phyloP scores from a whole-genome alignment of 129 eudicot genomes.

The Oenanthe sinensis region DNA sequence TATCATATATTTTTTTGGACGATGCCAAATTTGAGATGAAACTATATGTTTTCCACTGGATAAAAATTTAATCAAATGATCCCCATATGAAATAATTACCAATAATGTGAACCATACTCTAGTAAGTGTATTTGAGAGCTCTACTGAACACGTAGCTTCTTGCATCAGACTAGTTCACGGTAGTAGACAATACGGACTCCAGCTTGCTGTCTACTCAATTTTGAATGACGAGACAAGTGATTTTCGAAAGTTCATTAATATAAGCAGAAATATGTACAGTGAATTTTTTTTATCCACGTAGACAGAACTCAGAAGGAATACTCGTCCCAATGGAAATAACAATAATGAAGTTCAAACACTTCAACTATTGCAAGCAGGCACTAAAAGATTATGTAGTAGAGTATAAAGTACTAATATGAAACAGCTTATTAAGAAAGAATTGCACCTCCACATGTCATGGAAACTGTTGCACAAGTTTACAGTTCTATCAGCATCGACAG shows the following conservation, averaged over 20 bases:
- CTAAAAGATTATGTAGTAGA: not conserved
- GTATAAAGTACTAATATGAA: not conserved
- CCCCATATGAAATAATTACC: not conserved
- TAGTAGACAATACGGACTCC: not conserved
- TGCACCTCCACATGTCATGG: constrained; percentile 95
- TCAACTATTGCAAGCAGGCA: not conserved
- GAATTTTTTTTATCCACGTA: not conserved
- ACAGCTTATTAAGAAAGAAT: constrained; percentile 9
- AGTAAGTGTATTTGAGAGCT: not conserved
- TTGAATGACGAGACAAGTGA: not conserved
- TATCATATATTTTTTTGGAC: not conserved
- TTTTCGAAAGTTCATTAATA: not conserved
- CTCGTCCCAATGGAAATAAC: not conserved
- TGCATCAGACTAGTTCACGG: not conserved
- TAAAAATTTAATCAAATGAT: not conserved
- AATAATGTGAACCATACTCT: not conserved
- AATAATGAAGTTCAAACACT: not conserved
- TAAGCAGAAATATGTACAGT: not conserved
- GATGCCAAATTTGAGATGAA: not conserved
- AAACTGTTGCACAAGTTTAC: constrained; percentile 87
- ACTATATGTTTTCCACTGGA: not conserved
- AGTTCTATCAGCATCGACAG: constrained; percentile 87
- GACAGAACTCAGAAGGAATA: not conserved
- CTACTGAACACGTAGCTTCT: not conserved
- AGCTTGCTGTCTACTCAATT: not conserved